Base-by-base conservation (phyloP, 345 rosid genomes). In the Garcia nutans region DNA sequence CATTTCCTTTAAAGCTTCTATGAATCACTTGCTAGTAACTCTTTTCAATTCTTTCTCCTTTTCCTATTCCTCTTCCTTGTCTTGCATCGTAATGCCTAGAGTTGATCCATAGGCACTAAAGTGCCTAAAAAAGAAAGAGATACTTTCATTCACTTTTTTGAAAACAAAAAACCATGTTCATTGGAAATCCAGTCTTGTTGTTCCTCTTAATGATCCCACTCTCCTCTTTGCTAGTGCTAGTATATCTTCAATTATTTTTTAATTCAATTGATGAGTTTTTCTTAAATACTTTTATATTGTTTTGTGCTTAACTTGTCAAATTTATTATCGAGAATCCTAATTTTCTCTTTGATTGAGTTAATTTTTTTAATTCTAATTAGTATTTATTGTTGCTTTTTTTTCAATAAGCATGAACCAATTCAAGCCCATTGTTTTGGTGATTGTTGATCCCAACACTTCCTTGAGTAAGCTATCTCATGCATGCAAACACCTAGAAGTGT, bases 151-250 rank as follows among this genome's bases (percentile, higher is more conserved):
- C 85, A 85, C 70, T 93, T 86, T 87, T 93, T 88, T 81, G 88
- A 86, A 67, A 84, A 76, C 55, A n/a, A 96, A 90, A 81, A 44
- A 72, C 28, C 99, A 96, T 70, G 89, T 87, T 55, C 33, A 86
- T 76, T 96, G 99, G 99, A 86, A 78, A 60, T 96, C 98, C 22
- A 96, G 99, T 73, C 96, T 94, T 17, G 99, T 93, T 20, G 99
- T 96, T 62, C 99, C 98, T 10, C 85, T 81, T 56, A 92, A 88
- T 58, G 99, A 96, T 76, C 99, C 99, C 5, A 92, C 99, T 65
- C 95, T 96, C 61, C 88, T 96, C 71, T 96, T 96, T 67, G 96
- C 95, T 37, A 96, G 93, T 78, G 99, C 97, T 31, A 97, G 98
- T 95, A 89, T 13, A 5, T 42, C 13, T 19, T 57, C 65, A 3